These are phyloP conservation scores for Tuber brumale DNA, from an alignment of 495 filamentous ascomycete species.

Conservation along the genomic window DNA sequence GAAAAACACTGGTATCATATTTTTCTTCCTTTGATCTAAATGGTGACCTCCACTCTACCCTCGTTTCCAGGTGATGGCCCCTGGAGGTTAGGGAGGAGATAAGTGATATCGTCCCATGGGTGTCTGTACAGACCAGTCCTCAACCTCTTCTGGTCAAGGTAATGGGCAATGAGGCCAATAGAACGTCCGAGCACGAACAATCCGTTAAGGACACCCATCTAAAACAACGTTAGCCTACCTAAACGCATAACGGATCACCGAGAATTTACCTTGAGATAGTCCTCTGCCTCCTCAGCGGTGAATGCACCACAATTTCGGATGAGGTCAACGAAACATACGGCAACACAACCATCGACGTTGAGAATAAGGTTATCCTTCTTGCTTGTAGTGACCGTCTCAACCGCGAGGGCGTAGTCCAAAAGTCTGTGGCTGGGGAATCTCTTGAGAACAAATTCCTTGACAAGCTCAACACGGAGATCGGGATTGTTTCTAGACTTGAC, in stretches of 20 bases:
- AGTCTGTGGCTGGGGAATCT: conserved; percentile 95
- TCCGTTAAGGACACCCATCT: conserved; percentile 97
- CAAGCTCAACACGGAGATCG: conserved; percentile 96
- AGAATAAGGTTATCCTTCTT: conserved; percentile 99
- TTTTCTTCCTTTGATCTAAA: conserved; percentile 47
- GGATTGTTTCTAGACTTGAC: conserved; percentile 99
- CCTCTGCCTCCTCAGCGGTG: conserved; percentile 71
- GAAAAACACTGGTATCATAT: conserved; percentile 13
- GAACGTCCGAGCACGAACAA: conserved; percentile 93
- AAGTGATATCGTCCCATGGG: conserved; percentile 98
- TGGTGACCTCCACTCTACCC: conserved; percentile 81
- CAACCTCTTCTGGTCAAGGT: conserved; percentile 98
- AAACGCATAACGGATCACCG: neutral
- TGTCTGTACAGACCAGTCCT: conserved; percentile 97
- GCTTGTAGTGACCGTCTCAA: conserved; percentile 94
- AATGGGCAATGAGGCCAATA: conserved; percentile 99
- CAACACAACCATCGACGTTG: conserved; percentile 96
- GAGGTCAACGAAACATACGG: conserved; percentile 97
- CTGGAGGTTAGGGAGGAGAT: conserved; percentile 79
- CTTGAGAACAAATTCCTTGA: conserved; percentile 97
- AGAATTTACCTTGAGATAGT: conserved; percentile 55
- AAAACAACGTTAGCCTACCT: conserved; percentile 46
- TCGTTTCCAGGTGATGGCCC: conserved; percentile 66
- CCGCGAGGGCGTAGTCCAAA: conserved; percentile 95
- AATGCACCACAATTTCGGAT: conserved; percentile 98